Percentiles rank a stretch among this genome's conserved stretches.
Evolutionary conservation across 1,284 basidiomycete species (phyloP).

Genomic region (Leccinum solheimii): DNA sequence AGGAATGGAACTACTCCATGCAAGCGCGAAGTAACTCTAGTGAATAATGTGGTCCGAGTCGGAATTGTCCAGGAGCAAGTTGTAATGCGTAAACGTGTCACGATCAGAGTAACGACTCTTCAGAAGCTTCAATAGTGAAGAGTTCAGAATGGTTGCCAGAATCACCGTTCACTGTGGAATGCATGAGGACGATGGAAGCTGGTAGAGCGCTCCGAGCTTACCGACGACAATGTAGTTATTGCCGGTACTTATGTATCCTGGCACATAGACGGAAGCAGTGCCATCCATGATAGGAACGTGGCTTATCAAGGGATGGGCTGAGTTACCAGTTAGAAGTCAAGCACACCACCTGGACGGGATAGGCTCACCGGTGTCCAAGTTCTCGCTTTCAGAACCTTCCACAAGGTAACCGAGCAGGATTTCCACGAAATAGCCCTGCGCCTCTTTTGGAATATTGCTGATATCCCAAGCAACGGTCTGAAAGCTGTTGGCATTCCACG

Average conservation of each 20-base stretch:
- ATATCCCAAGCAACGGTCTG: conserved; percentile 47
- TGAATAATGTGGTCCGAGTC: neutral
- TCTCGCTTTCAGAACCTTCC: conserved; percentile 33
- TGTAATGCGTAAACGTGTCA: neutral
- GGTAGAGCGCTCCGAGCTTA: conserved; percentile 24
- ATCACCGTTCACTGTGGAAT: conserved; percentile 24
- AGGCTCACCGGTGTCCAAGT: conserved; percentile 43
- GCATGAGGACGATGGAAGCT: conserved; percentile 4
- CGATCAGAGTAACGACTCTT: neutral
- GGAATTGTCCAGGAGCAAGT: neutral
- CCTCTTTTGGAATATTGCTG: conserved; percentile 34
- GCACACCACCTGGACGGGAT: neutral
- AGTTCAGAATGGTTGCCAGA: conserved; percentile 21
- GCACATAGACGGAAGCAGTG: conserved; percentile 36
- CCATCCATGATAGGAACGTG: conserved; percentile 43
- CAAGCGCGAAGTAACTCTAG: neutral
- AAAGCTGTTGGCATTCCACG: conserved; percentile 40
- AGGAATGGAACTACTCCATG: conserved; percentile 11
- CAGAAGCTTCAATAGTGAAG: conserved; percentile 21
- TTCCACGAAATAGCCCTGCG: conserved; percentile 31
- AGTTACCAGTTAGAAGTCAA: conserved; percentile 8
- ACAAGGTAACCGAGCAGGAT: conserved; percentile 40
- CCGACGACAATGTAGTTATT: conserved; percentile 39
- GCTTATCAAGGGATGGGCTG: conserved; percentile 45
- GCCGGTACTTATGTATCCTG: conserved; percentile 26